Evolutionary conservation across 768 basidiomycete species (phyloP), one percentile per base, ranked within the genome.

Genomic region (Panus rudis): DNA sequence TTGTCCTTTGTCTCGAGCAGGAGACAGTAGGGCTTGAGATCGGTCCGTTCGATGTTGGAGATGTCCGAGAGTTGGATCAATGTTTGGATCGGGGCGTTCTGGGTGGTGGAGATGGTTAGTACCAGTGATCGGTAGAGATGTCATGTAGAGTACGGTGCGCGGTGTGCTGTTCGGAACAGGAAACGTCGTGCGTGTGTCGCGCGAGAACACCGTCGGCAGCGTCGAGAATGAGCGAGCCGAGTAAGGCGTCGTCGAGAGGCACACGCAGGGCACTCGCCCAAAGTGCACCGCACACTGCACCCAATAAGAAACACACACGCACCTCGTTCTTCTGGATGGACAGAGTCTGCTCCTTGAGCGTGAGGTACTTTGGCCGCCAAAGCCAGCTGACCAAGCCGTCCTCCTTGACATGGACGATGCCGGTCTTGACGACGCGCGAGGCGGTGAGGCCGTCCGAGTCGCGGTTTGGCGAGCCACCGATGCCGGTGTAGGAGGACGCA

Each of bases 11-110:
- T 81, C 55, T 92, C 90, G 17, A 99, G 63, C 13, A 91, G 68
- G 0, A 99, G 68, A 57, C 94, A 98, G 59, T 94, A 98, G 0
- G 92, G 92, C 61, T 96, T 96, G 52, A 92, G 65, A 60, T 99
- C 93, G 39, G 84, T 91, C 11, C 94, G 82, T 59, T 93, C 90
- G 54, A 98, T 81, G 55, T 83, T 87, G 22, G 81, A 66, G 50
- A 99, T 83, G 50, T 93, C 92, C 23, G 75, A 71, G 17, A 94
- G 71, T 39, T 66, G 59, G 51, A 94, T 79, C 44, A 74, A 53
- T 37, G 66, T 76, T 54, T 88, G 84, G 33, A 43, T 45, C n/a
- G n/a, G n/a, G n/a, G n/a, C n/a, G n/a, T n/a, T n/a, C 39, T 55
- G 55, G 70, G 65, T 6, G 72, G 72, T 23, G 77, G 63, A 31